A percentile compares a stretch with the other conserved stretches of the same genome.
Evolutionary conservation across 2,329 filamentous ascomycete genomes (phyloP).

Genomic region (Chrysoporthe deuterocubensis): DNA sequence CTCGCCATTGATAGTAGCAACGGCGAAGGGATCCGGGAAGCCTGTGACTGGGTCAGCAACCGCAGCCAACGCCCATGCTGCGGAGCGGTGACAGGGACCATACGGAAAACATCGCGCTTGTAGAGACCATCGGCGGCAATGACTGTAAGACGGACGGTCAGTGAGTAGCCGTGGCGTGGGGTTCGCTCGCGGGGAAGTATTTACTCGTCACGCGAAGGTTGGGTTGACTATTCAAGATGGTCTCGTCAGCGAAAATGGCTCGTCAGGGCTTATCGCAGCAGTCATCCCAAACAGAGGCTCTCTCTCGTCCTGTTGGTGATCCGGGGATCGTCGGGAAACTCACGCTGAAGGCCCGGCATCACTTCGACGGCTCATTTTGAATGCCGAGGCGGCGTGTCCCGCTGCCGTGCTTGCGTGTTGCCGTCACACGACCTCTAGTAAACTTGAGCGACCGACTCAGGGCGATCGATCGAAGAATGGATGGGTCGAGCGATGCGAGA

Average conservation of each 20-base stretch:
- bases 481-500: constrained; percentile 10
- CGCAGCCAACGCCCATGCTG: constrained; percentile 14
- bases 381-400: constrained; percentile 35
- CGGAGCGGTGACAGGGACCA: constrained; percentile 39
- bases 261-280: constrained; percentile 16
- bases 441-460: not conserved
- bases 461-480: constrained; percentile 2
- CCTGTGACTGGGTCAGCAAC: constrained; percentile 58
- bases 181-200: constrained; percentile 37
- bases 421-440: constrained; percentile 22
- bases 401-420: constrained; percentile 30
- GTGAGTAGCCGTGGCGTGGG: constrained; percentile 34
- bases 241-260: constrained; percentile 15
- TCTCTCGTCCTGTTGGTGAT: constrained; percentile 9
- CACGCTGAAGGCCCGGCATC: constrained; percentile 68
- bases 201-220: constrained; percentile 94
- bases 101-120: constrained; percentile 99
- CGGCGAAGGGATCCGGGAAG: constrained; percentile 96
- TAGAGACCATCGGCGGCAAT: constrained; percentile 98
- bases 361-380: constrained; percentile 54
- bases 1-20: constrained; percentile 95
- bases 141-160: constrained; percentile 62
- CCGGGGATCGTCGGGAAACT: constrained; percentile 41
- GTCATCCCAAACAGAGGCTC: constrained; percentile 1
- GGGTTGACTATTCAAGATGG: constrained; percentile 61